Evolutionary conservation across 148 eudicot species (phyloP), one percentile per base, ranked within the genome.

Genomic region (Persicaria maculosa): DNA sequence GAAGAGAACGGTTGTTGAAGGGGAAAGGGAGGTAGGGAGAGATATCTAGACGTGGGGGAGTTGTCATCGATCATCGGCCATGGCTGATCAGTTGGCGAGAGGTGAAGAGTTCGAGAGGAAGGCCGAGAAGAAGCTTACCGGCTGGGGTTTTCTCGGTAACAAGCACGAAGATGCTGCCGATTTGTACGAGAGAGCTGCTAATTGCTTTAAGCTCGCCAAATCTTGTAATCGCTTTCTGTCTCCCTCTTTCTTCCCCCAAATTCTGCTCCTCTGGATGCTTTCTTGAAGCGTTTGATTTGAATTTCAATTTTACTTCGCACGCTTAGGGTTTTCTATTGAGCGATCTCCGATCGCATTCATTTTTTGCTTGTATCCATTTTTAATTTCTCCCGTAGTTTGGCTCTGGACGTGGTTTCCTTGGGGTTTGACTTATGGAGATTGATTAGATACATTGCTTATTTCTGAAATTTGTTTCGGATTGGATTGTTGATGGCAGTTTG

Each of bases 81-180:
- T 83, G 86, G 72, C 77, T 44, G 79, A 83, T 83, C 74, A 83
- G 61, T 31, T 80, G 6, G 79, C 85, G 0, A 83, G 81, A 80
- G 97, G 85, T 4, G 83, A 86, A 50, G 97, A 92, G 0, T 85
- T 84, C 84, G 89, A 82, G 81, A 85, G 79, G 80, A 90, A 85
- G 75, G 97, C 93, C 9, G 95, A 86, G 81, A 90, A 92, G 82
- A 92, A 90, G 76, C 88, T 92, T 7, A 78, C 77, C 71, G 83
- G 95, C 10, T 92, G 97, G 97, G 90, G 88, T 0, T 72, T 92
- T 2, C 84, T 92, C 68, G 80, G 88, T 77, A 86, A 89, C 77
- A 92, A 92, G 74, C 82, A 83, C 43, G 97, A 92, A 80, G 95
- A 92, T 75, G 97, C 95, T 68, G 89, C 92, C 40, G 97, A 92